Evolutionary conservation across 164 flowering plant genomes (phyloP).

Genomic region (Hamamelis virginiana): DNA sequence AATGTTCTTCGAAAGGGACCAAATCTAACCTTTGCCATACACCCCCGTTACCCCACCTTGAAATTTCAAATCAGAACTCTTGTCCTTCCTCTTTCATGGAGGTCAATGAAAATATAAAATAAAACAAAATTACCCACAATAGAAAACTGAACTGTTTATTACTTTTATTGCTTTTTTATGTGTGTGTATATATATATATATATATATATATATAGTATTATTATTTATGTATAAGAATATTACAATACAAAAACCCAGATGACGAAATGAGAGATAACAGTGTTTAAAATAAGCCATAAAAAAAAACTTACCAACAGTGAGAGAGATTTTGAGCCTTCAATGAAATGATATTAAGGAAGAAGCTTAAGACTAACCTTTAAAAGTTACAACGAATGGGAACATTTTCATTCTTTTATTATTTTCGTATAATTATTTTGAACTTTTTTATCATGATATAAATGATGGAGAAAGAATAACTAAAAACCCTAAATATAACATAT

Average conservation of each 20-base stretch:
- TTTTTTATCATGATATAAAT: neutral
- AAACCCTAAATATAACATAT: too few relatives aligned
- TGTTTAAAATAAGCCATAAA: neutral
- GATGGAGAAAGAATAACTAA: neutral
- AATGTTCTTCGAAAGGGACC: neutral
- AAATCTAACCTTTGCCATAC: slow-evolving; percentile 12
- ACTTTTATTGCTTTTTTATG: neutral
- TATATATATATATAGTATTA: neutral
- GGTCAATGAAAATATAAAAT: slow-evolving; percentile 7
- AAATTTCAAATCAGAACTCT: slow-evolving; percentile 19
- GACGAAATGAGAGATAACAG: slow-evolving; percentile 18
- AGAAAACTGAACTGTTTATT: neutral
- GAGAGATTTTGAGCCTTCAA: neutral
- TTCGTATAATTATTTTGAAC: too few relatives aligned
- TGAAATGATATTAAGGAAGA: too few relatives aligned
- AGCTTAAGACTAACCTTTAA: slow-evolving; percentile 1
- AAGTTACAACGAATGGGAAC: too few relatives aligned
- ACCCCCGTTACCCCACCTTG: slow-evolving; percentile 5
- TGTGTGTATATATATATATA: too few relatives aligned
- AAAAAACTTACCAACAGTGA: slow-evolving; percentile 23
- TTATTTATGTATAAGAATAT: neutral
- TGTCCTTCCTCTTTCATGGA: slow-evolving; percentile 21
- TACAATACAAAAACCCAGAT: slow-evolving; percentile 23
- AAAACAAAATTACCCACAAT: neutral
- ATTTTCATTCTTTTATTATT: too few relatives aligned